Evolutionary conservation across 139 green algal species (phyloP), one percentile per base, ranked within the genome.

Genomic region (Auxenochlorella pyrenoidosa): DNA sequence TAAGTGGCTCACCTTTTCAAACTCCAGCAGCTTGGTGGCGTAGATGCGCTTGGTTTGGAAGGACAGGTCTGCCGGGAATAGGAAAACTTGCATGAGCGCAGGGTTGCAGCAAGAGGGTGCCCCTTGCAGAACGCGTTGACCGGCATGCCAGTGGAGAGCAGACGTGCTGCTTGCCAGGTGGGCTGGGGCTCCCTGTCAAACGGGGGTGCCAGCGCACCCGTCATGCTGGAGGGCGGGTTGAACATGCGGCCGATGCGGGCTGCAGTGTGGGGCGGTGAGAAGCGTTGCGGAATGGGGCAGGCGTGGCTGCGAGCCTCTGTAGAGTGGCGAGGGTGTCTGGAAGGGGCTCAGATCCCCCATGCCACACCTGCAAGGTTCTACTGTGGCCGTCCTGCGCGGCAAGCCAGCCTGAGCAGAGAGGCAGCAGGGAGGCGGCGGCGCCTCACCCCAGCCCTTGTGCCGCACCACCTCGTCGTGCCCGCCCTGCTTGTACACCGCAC

Each of bases 31-130:
- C 84, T 88, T 88, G 54, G 32, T 76, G 28, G 34, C 43, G 73
- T 83, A 88, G 30, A 83, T 63, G 26, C 44, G 75, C 59, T 88
- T 88, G 30, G 72, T 65, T 28, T 88, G 84, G 58, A 65, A 88
- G 59, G 41, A 73, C 26, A 88, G 73, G 59, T 88, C 84, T 58
- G 70, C 70, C 12, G n/a, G 12, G 24, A 8, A 34, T 18, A n/a
- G 21, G 60, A 68, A 26, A 15, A 12, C 47, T 12, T 6, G 47
- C 47, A 58, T 58, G 47, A 58, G 47, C 8, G 12, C 8, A 6
- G 12, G 47, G 47, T 18, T 6, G 47, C 47, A 58, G 47, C 8
- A 12, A 58, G 47, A 10, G 47, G 47, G 47, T 54, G 47, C 47
- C 47, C 47, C 47, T 10, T 54, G 47, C 47, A 54, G 47, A 10